Base-by-base conservation (phyloP, 192 early-diverging fungal species). In the Coemansia sp. region DNA sequence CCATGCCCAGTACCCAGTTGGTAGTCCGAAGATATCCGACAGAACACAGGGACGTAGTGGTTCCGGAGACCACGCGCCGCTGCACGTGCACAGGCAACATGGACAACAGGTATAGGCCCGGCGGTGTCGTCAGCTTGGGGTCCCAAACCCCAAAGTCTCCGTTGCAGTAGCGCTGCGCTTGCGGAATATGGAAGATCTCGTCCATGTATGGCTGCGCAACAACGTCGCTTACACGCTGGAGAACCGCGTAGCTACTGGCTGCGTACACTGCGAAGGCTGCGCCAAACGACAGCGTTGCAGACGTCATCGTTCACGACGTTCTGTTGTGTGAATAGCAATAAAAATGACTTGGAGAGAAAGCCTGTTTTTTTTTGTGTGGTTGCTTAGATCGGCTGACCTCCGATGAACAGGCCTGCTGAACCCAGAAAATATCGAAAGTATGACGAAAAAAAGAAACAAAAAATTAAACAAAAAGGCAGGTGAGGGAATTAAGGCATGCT, bases 91-190 rank as follows among this genome's bases (percentile, higher is more conserved):
- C n/a, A 20, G 67, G 22, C 35, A 68, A 41, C 17, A 74, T 55
- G 35, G 82, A 79, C 36, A 73, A 22, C 22, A 88, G 68, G 74
- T 92, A 99, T 86, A 97, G 86, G 12, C 96, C 97, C 20, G 97
- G 96, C 43, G 96, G 97, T n/a, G 97, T 99, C 0, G 97, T 99
- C 32, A 99, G 74, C 72, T 96, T 99, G n/a, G 91, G 90, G 71
- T 98, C 91, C 91, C 93, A 98, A 32, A 70, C 77, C 48, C 45
- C 61, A 70, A 85, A 98, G 51, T 87, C 74, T 18, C 90, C 90
- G 3, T 59, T 20, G 67, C 94, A 95, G 85, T 96, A 98, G 20
- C 69, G 83, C 71, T 95, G 92, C 17, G 94, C 94, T 76, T 99
- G 97, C 18, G 90, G 89, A 18, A 97, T 71, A 74, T 99, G 97